Evolutionary conservation across 164 flowering plant genomes (phyloP), one percentile per base, ranked within the genome.

Genomic region (Akebia trifoliata): DNA sequence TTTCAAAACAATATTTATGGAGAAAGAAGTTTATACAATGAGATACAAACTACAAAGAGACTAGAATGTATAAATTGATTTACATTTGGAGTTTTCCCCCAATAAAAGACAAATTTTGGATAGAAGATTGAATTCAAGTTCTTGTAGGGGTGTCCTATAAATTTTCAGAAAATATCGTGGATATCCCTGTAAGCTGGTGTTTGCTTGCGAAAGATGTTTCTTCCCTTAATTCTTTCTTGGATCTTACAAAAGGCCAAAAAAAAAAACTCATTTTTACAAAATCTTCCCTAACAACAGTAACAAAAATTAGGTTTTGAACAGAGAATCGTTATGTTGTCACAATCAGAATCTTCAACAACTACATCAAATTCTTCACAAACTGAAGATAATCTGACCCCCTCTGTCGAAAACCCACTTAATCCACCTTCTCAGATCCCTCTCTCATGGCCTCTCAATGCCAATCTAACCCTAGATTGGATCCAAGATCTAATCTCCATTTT

Each of bases 371-470:
- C 64, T 8, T 61, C 56, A 7, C 64, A 32, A 9, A 17, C 28
- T 10, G 42, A 24, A 4, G 56, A 61, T 8, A 28, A 39, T 39
- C 58, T 34, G 26, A 17, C 56, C 3, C 30, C 31, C 11, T 29
- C 64, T 1, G 57, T 25, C 34, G 51, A 53, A 17, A 24, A 18
- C 4, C 8, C 50, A 45, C 71, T 24, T 36, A 63, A 12, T 22
- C 42, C 60, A 17, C 54, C 53, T n/a, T 61, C 59, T 26, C 68
- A 46, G 58, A 67, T 72, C 66, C 78, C 90, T 26, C 56, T 92
- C 44, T 57, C 79, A 22, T 93, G 95, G 95, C 99, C 97, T 11
- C 35, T 64, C 1, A 70, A 69, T 36, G 85, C 78, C 0, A 58
- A 39, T 6, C 60, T 90, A 22, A 75, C 78, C 44, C 53, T 73